phyloP scores from a whole-genome alignment of 192 early-diverging fungal genomes.

The Diversispora eburnea region DNA sequence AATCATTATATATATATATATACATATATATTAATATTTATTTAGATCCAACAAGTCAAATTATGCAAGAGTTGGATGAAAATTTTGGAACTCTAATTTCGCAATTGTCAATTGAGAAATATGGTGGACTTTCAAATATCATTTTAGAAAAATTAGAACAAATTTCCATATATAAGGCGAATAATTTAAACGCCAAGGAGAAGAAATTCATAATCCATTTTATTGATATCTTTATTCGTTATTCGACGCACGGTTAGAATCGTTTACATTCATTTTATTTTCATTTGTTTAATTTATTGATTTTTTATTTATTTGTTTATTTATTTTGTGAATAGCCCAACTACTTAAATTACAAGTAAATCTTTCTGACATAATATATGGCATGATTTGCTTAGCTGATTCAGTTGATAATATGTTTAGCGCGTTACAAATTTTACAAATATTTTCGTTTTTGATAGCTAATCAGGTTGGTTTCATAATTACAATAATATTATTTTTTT shows the following conservation, averaged over 20 bases:
- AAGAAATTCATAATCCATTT: not conserved
- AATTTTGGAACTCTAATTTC: constrained; percentile 3
- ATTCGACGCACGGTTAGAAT: constrained; percentile 15
- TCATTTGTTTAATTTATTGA: not conserved
- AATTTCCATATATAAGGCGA: not conserved
- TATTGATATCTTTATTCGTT: not conserved
- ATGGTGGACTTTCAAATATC: not conserved
- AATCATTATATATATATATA: not conserved
- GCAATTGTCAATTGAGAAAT: constrained; percentile 9
- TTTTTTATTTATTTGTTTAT: not conserved
- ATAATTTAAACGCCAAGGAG: not conserved
- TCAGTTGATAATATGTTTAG: too few relatives aligned
- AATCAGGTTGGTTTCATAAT: too few relatives aligned
- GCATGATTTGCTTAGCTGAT: too few relatives aligned
- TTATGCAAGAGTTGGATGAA: not conserved
- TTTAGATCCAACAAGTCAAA: not conserved
- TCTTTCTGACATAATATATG: too few relatives aligned
- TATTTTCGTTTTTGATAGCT: too few relatives aligned
- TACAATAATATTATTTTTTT: too few relatives aligned
- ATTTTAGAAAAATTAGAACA: not conserved
- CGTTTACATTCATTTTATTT: not conserved
- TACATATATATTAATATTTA: not conserved
- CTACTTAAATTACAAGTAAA: too few relatives aligned
- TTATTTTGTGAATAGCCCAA: too few relatives aligned
- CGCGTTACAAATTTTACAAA: too few relatives aligned